Evolutionary conservation across 129 eudicot genomes (phyloP), one percentile per base, ranked within the genome.

Genomic region (Escallonia herrerae): DNA sequence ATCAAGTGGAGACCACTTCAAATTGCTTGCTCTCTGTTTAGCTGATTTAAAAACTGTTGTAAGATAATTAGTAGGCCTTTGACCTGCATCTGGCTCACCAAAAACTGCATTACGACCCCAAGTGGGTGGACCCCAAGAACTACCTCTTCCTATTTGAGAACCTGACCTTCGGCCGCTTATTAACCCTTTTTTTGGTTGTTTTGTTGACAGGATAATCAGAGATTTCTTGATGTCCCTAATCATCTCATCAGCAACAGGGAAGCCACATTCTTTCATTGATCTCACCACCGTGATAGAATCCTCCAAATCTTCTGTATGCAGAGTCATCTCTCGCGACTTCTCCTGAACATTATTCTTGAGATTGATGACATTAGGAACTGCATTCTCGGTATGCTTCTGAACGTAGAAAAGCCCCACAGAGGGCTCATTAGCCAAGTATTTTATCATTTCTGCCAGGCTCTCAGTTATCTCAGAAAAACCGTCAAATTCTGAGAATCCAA

Each of bases 391-490:
- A 73, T 94, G 99, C 69, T 89, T 95, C 65, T 94, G 99, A 62
- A 94, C 71, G 60, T 84, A 89, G 79, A 80, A 94, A 70, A 94
- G 91, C 8, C 97, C 99, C 70, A 86, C 86, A 2, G 99, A 94
- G 77, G 99, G 99, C 63, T 94, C 99, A 54, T 94, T 94, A 42
- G 97, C 97, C 42, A 86, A 63, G 45, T 78, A 89, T 60, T 86
- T 89, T 62, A 84, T 82, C 95, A 89, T 86, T 33, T 80, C 91
- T 82, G 79, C 97, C 72, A 89, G 62, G 58, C 81, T 73, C 80
- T 94, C 88, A 56, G 74, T 82, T 82, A 94, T 72, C 78, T 89
- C 97, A 72, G 79, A 68, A 78, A 89, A 94, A 47, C 99, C 99
- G 55, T 94, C 97, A 40, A 72, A 90, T 58, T 94, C 60, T 74